Base-by-base conservation (phyloP, 2,329 filamentous ascomycete species). In the Phoma sp. region DNA sequence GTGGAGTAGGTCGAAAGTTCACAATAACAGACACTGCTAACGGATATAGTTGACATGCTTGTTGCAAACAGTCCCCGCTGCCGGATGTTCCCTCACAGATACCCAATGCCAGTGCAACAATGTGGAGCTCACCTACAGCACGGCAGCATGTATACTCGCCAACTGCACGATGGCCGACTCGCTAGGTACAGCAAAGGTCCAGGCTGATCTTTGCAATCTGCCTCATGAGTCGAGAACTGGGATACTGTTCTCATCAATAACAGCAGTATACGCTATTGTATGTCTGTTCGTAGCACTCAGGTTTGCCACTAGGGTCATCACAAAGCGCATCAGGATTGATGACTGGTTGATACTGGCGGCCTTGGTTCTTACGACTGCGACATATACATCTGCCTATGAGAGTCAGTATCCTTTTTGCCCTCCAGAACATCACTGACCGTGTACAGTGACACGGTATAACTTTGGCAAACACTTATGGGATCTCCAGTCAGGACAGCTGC, bases 81-180 rank as follows among this genome's bases (percentile, higher is more conserved):
- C 32, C 29, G 58, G 58, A 5, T 66, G 61, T 32, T 24, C 38
- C 7, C 36, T 66, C 18, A 9, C 25, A 8, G 60, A 66, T 38
- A 43, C 39, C 10, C 39, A 55, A 7, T 66, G 63, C 36, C 63
- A 61, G 32, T 66, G 63, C 25, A 23, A 47, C 2, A 61, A 53
- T 27, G 13, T 48, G 2, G 35, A 54, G 9, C 55, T 66, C 2
- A 42, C 46, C 10, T 52, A 57, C 24, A 48, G 35, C n/a, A 37
- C 53, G 8, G 48, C 57, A 39, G 55, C 57, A 55, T 66, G 61
- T 14, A 56, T 63, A 22, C 57, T 63, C 5, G 48, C 47, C 22
- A 66, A 65, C 27, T 66, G 60, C 29, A 66, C 61, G 0, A 66
- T 66, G 61, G 52, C 52, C 9, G 62, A 65, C n/a, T 55, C 52